Evolutionary conservation across 306 rosid genomes (phyloP).

Genomic region (Coriaria nepalensis): DNA sequence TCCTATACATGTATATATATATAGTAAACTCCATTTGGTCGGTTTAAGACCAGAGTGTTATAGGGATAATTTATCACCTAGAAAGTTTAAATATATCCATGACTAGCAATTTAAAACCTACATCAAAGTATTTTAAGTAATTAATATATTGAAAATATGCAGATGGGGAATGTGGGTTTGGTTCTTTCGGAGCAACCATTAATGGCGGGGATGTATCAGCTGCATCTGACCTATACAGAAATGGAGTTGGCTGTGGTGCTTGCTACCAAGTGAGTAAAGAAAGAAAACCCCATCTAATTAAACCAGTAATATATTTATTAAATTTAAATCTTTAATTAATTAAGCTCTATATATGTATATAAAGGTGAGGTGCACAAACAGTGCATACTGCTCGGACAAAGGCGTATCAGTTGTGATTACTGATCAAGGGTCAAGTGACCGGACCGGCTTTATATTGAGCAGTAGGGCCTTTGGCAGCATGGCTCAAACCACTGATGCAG

Average conservation of each 20-base stretch:
- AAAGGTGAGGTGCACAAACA: conserved; percentile 63
- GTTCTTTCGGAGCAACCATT: conserved; percentile 76
- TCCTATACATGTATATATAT: neutral
- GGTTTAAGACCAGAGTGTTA: no score
- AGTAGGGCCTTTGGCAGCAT: conserved; percentile 46
- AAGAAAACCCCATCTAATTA: neutral
- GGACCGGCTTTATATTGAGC: conserved; percentile 70
- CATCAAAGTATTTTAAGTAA: neutral
- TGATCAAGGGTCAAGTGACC: conserved; percentile 52
- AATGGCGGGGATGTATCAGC: conserved; percentile 86
- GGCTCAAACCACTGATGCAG: conserved; percentile 56
- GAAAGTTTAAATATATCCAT: no score
- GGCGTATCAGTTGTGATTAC: conserved; percentile 69
- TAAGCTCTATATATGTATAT: neutral
- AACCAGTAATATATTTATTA: neutral
- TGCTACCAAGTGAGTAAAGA: conserved; percentile 63
- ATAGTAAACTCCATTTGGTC: neutral
- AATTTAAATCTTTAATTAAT: no score
- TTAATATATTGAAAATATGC: conserved; percentile 8
- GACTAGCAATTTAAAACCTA: neutral
- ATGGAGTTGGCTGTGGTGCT: conserved; percentile 89
- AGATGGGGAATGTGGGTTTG: conserved; percentile 81
- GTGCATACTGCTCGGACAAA: conserved; percentile 47
- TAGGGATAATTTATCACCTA: no score
- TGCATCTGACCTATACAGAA: conserved; percentile 58